Evolutionary conservation across 805 yeast genomes (phyloP).

Genomic region (Priceomyces fermenticarens): DNA sequence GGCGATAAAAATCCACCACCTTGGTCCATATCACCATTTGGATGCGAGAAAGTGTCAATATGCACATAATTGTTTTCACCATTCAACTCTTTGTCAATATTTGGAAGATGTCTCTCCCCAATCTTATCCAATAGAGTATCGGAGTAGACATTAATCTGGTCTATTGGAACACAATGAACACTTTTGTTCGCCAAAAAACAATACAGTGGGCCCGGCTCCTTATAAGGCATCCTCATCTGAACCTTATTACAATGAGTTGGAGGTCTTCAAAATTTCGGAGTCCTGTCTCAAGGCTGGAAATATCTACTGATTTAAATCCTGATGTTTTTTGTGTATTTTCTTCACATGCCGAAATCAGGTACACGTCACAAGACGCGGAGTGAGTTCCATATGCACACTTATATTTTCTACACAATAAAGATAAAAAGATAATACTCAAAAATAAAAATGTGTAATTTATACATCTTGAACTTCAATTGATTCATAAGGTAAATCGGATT

Average conservation of each 20-base stretch:
- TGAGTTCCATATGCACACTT: not conserved
- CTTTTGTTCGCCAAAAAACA: conserved; percentile 25
- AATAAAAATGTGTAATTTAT: not conserved
- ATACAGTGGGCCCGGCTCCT: conserved; percentile 17
- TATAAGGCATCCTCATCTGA: conserved; percentile 4
- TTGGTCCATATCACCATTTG: not conserved
- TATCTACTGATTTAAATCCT: not conserved
- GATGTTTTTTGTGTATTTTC: no score
- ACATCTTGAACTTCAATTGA: not conserved
- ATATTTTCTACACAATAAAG: not conserved
- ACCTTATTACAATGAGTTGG: not conserved
- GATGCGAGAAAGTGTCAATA: not conserved
- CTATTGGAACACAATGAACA: conserved; percentile 26
- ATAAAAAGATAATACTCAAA: not conserved
- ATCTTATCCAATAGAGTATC: conserved; percentile 5
- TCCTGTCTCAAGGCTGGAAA: not conserved
- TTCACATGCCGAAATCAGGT: no score
- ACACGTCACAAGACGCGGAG: no score
- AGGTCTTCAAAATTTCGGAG: no score
- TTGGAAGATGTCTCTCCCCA: not conserved
- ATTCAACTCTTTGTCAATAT: not conserved
- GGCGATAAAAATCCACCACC: conserved; percentile 2
- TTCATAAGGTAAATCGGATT: not conserved
- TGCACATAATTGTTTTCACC: conserved; percentile 1
- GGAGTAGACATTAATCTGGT: conserved; percentile 12